Base-by-base conservation (phyloP, 2,329 filamentous ascomycete genomes). In the Metarhizium rileyi region DNA sequence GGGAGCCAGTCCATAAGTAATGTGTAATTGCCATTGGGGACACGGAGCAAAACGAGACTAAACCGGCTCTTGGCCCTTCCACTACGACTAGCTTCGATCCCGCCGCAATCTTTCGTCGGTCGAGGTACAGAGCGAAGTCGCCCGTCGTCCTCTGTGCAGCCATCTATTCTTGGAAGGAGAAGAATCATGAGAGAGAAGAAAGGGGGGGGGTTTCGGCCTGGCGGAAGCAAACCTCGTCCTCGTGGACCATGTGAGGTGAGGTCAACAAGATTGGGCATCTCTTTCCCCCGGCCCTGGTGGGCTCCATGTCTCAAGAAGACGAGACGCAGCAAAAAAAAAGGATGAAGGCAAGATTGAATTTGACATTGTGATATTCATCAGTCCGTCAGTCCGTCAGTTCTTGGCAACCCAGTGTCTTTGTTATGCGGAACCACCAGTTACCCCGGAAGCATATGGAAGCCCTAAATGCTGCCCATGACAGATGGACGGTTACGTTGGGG, bases 141-240 rank as follows among this genome's bases (percentile, higher is more conserved):
- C 26, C 20, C 36, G 20, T 47, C 40, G 18, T 26, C 45, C 57
- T 56, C 65, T 68, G 66, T 66, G 67, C 65, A 69, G 66, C 67
- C 66, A 66, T 66, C 71, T 70, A 61, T 66, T 70, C 68, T 71
- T 65, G 71, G 71, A 73, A 75, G 72, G 70, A 73, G 71, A 67
- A 65, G 5, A 33, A 16, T 52, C 35, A 18, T 22, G 46, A 42
- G 26, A 48, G n/a, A n/a, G n/a, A n/a, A n/a, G n/a, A n/a, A n/a
- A n/a, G n/a, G n/a, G n/a, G n/a, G n/a, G 14, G 30, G 20, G 27
- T 26, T 8, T 36, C 27, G n/a, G 28, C 22, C 40, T n/a, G 18
- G 41, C 36, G 44, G n/a, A n/a, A n/a, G n/a, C 20, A 41, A 42
- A 10, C n/a, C 16, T 33, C 27, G 43, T 25, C 27, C 27, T 48